These are phyloP conservation scores for Metschnikowia proteae DNA, from an alignment of 805 yeast species.

Conservation along the genomic window DNA sequence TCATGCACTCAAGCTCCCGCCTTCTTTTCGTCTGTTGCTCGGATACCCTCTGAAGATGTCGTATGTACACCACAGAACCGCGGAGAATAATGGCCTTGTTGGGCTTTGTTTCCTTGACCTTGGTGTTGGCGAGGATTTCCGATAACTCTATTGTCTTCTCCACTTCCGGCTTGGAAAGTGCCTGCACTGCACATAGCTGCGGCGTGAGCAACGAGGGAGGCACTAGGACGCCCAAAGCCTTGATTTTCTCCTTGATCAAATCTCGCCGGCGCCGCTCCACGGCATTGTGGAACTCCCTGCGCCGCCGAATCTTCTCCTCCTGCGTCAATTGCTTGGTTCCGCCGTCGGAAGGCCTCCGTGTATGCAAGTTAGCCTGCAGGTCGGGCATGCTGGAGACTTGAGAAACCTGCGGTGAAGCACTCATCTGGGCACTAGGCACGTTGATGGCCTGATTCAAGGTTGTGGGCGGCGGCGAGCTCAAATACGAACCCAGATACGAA, in stretches of 20 bases:
- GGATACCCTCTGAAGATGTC: constrained; percentile 59
- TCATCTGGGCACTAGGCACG: constrained; percentile 15
- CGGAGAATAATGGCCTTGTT: constrained; percentile 76
- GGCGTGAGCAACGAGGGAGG: constrained; percentile 69
- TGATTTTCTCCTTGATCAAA: constrained; percentile 81
- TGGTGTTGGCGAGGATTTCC: constrained; percentile 37
- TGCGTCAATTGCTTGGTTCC: constrained; percentile 42
- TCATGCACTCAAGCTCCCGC: constrained; percentile 31
- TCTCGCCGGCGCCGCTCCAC: constrained; percentile 92
- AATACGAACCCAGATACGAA: constrained; percentile 29
- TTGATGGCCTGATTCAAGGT: constrained; percentile 17
- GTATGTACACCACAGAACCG: constrained; percentile 77
- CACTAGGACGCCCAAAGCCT: constrained; percentile 74
- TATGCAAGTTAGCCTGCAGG: not conserved
- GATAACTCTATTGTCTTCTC: constrained; percentile 30
- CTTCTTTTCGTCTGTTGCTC: constrained; percentile 50
- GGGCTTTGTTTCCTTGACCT: constrained; percentile 66
- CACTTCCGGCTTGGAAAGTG: constrained; percentile 32
- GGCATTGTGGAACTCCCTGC: constrained; percentile 89
- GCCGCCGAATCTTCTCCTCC: constrained; percentile 69
- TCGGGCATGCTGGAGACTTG: constrained; percentile 3
- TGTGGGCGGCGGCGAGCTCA: constrained; percentile 37
- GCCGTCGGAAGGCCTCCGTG: constrained; percentile 10
- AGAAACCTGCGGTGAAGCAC: constrained; percentile 7
- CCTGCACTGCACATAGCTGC: constrained; percentile 40